Percentiles rank a stretch among this genome's conserved stretches.
phyloP scores from a whole-genome alignment of 345 rosid genomes.

The thale cress (Arabidopsis thaliana) region DNA sequence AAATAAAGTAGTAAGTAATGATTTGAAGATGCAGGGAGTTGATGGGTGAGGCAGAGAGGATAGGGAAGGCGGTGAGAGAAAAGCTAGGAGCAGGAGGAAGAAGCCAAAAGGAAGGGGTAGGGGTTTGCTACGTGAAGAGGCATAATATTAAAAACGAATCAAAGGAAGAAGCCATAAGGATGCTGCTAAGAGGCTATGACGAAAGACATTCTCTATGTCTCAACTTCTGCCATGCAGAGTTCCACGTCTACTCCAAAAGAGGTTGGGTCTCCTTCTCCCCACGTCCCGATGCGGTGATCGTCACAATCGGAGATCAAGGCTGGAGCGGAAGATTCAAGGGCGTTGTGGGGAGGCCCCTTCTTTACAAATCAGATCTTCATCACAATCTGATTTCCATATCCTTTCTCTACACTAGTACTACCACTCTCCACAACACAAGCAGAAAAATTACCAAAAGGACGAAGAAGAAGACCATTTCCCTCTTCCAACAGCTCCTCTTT shows the following conservation, averaged over 20 bases:
- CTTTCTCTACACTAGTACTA: slow-evolving; percentile 60
- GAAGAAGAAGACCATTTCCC: slow-evolving; percentile 56
- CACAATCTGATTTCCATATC: slow-evolving; percentile 34
- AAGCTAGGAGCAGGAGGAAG: slow-evolving; percentile 31
- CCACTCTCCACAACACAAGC: slow-evolving; percentile 38
- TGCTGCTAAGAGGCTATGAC: slow-evolving; percentile 77
- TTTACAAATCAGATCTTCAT: slow-evolving; percentile 36
- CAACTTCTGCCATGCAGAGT: slow-evolving; percentile 63
- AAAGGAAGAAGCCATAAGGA: slow-evolving; percentile 70
- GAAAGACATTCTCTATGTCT: slow-evolving; percentile 72
- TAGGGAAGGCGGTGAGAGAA: slow-evolving; percentile 52
- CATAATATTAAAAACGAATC: slow-evolving; percentile 45
- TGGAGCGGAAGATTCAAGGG: slow-evolving; percentile 43
- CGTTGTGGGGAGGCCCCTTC: slow-evolving; percentile 58
- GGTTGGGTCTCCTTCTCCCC: slow-evolving; percentile 83
- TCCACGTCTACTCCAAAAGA: slow-evolving; percentile 89
- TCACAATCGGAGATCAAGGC: slow-evolving; percentile 77
- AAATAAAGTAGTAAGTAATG: not conserved
- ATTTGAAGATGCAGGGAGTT: slow-evolving; percentile 54
- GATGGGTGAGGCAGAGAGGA: slow-evolving; percentile 68
- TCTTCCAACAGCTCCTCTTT: slow-evolving; percentile 61
- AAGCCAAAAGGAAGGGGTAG: slow-evolving; percentile 29
- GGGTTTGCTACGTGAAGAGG: slow-evolving; percentile 58
- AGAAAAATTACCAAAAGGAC: slow-evolving; percentile 22
- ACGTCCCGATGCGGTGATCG: slow-evolving; percentile 60